A percentile compares a stretch with the other conserved stretches of the same genome.
These are phyloP conservation scores for Phycomyces blakesleeanus DNA, from an alignment of 192 early-diverging fungal species.

Conservation along the genomic window DNA sequence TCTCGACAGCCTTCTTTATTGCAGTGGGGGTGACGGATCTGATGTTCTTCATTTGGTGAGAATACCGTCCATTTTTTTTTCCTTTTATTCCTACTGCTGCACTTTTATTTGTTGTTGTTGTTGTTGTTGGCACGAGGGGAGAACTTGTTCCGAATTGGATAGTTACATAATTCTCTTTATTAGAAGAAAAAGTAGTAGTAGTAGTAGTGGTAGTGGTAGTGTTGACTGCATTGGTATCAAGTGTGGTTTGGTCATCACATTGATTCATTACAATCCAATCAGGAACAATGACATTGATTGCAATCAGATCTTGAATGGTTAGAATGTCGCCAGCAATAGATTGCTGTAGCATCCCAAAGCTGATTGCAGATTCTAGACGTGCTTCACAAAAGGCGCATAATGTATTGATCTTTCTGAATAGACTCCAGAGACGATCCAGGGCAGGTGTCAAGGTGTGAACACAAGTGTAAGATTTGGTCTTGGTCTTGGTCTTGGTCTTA, in stretches of 20 bases:
- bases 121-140: neutral
- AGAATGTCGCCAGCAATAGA: conserved; percentile 16
- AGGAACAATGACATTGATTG: conserved; percentile 25
- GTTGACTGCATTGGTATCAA: neutral
- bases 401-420: conserved; percentile 16
- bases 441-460: neutral
- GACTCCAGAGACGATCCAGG: neutral
- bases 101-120: no score
- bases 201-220: no score
- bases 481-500: no score
- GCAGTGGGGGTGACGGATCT: neutral
- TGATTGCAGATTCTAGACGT: conserved; percentile 7
- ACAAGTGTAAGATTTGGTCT: neutral
- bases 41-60: no score
- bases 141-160: neutral
- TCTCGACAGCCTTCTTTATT: conserved; percentile 15
- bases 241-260: neutral
- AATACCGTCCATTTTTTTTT: no score
- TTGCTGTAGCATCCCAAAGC: conserved; percentile 13
- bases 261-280: neutral
- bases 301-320: conserved; percentile 21
- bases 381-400: conserved; percentile 28
- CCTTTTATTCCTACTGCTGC: no score
- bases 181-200: no score
- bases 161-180: no score